A percentile compares a stretch with the other conserved stretches of the same genome.
Evolutionary conservation across 192 early-diverging fungal species (phyloP).

Genomic region (Coemansia erecta): DNA sequence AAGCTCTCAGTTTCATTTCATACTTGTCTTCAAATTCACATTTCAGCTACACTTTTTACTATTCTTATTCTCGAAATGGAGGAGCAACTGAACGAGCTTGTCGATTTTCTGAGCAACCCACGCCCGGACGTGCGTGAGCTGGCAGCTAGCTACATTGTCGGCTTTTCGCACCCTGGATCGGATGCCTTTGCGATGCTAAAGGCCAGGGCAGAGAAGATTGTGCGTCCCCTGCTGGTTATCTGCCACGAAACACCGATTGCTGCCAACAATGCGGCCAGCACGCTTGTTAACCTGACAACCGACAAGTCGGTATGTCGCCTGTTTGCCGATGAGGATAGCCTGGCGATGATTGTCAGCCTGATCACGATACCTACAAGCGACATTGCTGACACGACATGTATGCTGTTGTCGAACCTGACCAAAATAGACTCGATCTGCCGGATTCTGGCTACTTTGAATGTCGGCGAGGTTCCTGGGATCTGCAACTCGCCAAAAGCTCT

Average conservation of each 20-base stretch:
- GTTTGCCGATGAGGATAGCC: conserved; percentile 69
- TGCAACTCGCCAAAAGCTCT: conserved; percentile 58
- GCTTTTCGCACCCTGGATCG: conserved; percentile 61
- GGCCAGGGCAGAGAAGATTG: conserved; percentile 58
- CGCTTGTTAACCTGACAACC: conserved; percentile 82
- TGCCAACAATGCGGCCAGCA: conserved; percentile 78
- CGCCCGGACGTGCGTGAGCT: conserved; percentile 80
- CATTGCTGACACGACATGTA: conserved; percentile 71
- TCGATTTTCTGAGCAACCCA: conserved; percentile 70
- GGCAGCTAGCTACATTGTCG: conserved; percentile 74
- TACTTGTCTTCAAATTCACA: not conserved
- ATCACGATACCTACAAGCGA: conserved; percentile 69
- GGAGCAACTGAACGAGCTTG: conserved; percentile 57
- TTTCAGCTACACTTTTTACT: not conserved
- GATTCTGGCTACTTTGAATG: conserved; percentile 54
- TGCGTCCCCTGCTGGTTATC: conserved; percentile 66
- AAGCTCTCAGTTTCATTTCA: not conserved
- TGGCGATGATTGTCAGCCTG: conserved; percentile 65
- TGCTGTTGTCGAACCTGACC: conserved; percentile 90
- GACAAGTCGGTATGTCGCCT: conserved; percentile 60
- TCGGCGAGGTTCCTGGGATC: conserved; percentile 25
- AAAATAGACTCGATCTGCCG: conserved; percentile 62
- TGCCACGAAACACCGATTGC: conserved; percentile 70
- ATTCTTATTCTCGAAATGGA: conserved; percentile 24
- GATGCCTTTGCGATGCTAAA: conserved; percentile 62